Evolutionary conservation across 2,329 filamentous ascomycete genomes (phyloP), one percentile per base, ranked within the genome.

Genomic region (Aureobasidium musti): DNA sequence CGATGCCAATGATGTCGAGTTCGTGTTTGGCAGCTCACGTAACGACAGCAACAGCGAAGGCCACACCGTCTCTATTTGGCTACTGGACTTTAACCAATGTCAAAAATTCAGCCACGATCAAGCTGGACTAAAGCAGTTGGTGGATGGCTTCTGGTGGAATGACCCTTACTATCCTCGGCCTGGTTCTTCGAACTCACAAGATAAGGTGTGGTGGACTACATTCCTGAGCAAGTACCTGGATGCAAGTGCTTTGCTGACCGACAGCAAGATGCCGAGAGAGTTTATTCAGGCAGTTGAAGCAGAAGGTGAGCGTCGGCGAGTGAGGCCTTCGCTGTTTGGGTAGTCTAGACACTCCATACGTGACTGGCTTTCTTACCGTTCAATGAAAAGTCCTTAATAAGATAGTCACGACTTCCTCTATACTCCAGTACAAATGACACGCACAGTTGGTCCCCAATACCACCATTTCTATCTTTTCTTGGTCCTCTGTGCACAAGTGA

Each of bases 1-100:
- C 0, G 83, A 86, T 67, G 83, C 78, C 0, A 81, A 81, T 33
- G 83, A 85, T 52, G 77, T 86, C 1, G 82, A 86, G 47, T 86
- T 85, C 68, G 83, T 86, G 0, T 76, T 86, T 2, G 79, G 72
- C 4, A 13, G 23, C 28, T 47, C 35, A 17, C 33, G n/a, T 14
- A 28, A n/a, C 19, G 5, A 14, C 23, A 23, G 3, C 2, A 7
- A 26, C 23, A 19, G 10, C 6, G 33, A 30, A 23, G 30, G 49
- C 14, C n/a, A 19, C 11, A 21, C 60, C 14, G 17, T 50, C 30
- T 37, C 39, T 17, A 68, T 75, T 37, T 75, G 73, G 73, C 68
- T 76, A 5, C 81, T 88, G 82, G 80, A 88, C 85, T 77, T 87
- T 81, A 73, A 86, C 80, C 43, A 85, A 85, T 72, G 85, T 82